These are phyloP conservation scores for Xylaria sp. DNA, from an alignment of 2,329 filamentous ascomycete genomes.

Conservation along the genomic window DNA sequence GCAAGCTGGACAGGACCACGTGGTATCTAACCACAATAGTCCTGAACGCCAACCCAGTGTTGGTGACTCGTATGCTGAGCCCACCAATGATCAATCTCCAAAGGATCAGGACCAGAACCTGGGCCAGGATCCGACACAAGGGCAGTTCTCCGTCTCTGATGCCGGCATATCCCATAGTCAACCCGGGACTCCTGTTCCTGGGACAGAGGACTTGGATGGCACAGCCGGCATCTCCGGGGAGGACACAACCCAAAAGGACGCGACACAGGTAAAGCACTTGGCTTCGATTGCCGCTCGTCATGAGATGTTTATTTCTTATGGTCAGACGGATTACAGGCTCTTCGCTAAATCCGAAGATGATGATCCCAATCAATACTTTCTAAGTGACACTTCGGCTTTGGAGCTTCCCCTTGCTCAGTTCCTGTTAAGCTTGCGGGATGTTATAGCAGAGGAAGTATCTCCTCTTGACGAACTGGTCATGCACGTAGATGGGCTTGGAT, in stretches of 20 bases:
- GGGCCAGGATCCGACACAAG: slow-evolving; percentile 12
- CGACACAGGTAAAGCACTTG: slow-evolving; percentile 19
- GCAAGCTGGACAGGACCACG: slow-evolving; percentile 5
- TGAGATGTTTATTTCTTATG: slow-evolving; percentile 37
- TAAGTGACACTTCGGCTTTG: slow-evolving; percentile 34
- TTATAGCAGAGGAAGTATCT: slow-evolving; percentile 39
- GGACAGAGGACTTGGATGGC: slow-evolving; percentile 6
- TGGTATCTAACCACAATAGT: slow-evolving; percentile 1
- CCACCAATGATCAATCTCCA: slow-evolving; percentile 24
- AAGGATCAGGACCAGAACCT: slow-evolving; percentile 10
- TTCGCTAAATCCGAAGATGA: slow-evolving; percentile 38
- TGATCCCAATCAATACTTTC: slow-evolving; percentile 39
- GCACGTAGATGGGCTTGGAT: slow-evolving; percentile 38
- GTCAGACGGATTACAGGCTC: slow-evolving; percentile 36
- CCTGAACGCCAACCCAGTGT: slow-evolving; percentile 28
- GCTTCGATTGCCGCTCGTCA: slow-evolving; percentile 31
- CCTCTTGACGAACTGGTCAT: slow-evolving; percentile 39
- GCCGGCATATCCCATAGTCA: slow-evolving; percentile 3
- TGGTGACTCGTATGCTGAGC: slow-evolving; percentile 22
- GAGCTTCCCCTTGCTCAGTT: slow-evolving; percentile 33
- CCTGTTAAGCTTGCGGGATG: slow-evolving; percentile 34
- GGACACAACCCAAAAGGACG: neutral
- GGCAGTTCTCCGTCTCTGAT: slow-evolving; percentile 2
- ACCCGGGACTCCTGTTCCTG: slow-evolving; percentile 7
- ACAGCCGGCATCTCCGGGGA: neutral